These are phyloP conservation scores for Cucurbitaria berberidis DNA, from an alignment of 2,329 filamentous ascomycete genomes.

Conservation along the genomic window DNA sequence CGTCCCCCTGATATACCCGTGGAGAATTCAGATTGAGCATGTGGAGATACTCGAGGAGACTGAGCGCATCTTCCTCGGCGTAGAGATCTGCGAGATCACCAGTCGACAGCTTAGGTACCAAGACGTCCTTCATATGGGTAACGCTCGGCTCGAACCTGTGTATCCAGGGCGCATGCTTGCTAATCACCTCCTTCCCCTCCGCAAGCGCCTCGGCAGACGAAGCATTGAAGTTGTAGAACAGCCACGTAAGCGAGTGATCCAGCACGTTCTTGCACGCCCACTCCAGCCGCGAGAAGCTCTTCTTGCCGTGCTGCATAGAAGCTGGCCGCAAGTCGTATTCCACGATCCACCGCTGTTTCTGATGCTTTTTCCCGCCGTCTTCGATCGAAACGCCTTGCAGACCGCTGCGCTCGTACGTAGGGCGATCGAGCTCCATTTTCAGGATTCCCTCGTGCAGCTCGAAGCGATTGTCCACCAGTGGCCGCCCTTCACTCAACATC, in stretches of 20 bases:
- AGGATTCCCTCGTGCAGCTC: slow-evolving; percentile 73
- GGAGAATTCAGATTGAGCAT: slow-evolving; percentile 70
- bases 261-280: slow-evolving; percentile 83
- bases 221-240: slow-evolving; percentile 70
- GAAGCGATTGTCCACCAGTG: slow-evolving; percentile 74
- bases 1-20: slow-evolving; percentile 63
- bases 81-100: slow-evolving; percentile 45
- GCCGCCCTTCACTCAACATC: slow-evolving; percentile 81
- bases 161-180: slow-evolving; percentile 42
- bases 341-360: slow-evolving; percentile 78
- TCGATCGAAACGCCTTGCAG: slow-evolving; percentile 73
- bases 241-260: slow-evolving; percentile 71
- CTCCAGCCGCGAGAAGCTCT: slow-evolving; percentile 76
- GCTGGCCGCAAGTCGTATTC: slow-evolving; percentile 75
- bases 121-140: slow-evolving; percentile 25
- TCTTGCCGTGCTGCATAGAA: slow-evolving; percentile 83
- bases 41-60: slow-evolving; percentile 76
- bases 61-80: slow-evolving; percentile 68
- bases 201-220: slow-evolving; percentile 29
- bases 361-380: slow-evolving; percentile 64
- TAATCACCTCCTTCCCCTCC: slow-evolving; percentile 33
- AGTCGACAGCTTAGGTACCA: slow-evolving; percentile 36
- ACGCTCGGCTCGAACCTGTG: slow-evolving; percentile 31
- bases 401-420: slow-evolving; percentile 82
- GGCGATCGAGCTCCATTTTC: slow-evolving; percentile 77